Evolutionary conservation across 23 red algal genomes (phyloP).

Genomic region (Agarophyton chilense): DNA sequence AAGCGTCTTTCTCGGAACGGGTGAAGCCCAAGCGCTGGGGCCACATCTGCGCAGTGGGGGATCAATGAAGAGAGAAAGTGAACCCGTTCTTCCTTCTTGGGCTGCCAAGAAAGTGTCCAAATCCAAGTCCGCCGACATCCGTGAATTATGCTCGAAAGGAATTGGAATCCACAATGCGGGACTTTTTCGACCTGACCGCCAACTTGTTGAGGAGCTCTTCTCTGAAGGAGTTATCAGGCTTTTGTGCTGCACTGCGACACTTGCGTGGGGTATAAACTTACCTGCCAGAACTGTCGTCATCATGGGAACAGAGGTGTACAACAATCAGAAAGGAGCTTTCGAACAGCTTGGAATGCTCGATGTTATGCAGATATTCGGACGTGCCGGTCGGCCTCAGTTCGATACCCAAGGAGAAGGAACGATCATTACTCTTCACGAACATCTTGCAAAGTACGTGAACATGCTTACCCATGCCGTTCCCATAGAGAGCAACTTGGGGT

Average conservation of each 20-base stretch:
- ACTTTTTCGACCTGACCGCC: conserved; percentile 76
- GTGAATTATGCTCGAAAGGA: conserved; percentile 58
- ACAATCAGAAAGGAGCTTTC: conserved; percentile 81
- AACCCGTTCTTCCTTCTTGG: conserved; percentile 70
- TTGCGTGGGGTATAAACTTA: conserved; percentile 99
- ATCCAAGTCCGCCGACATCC: conserved; percentile 72
- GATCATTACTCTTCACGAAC: conserved; percentile 85
- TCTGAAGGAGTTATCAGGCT: conserved; percentile 75
- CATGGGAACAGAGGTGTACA: conserved; percentile 95
- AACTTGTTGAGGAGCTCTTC: conserved; percentile 87
- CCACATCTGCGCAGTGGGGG: not conserved
- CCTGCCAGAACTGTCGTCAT: conserved; percentile 92
- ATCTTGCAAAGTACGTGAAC: conserved; percentile 78
- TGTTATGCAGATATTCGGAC: conserved; percentile 97
- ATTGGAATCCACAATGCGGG: conserved; percentile 98
- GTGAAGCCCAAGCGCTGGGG: not conserved
- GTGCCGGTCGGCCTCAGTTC: conserved; percentile 96
- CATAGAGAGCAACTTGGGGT: conserved; percentile 89
- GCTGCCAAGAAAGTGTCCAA: conserved; percentile 71
- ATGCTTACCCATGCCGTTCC: conserved; percentile 88
- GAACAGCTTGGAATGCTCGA: conserved; percentile 90
- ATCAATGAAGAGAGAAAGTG: not conserved
- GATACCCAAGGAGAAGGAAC: conserved; percentile 90
- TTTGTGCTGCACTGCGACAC: conserved; percentile 89
- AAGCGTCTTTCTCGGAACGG: conserved; percentile 67